A percentile compares a stretch with the other conserved stretches of the same genome.
Evolutionary conservation across 352 stramenopile genomes (phyloP).

Genomic region (Globisporangium irregulare): DNA sequence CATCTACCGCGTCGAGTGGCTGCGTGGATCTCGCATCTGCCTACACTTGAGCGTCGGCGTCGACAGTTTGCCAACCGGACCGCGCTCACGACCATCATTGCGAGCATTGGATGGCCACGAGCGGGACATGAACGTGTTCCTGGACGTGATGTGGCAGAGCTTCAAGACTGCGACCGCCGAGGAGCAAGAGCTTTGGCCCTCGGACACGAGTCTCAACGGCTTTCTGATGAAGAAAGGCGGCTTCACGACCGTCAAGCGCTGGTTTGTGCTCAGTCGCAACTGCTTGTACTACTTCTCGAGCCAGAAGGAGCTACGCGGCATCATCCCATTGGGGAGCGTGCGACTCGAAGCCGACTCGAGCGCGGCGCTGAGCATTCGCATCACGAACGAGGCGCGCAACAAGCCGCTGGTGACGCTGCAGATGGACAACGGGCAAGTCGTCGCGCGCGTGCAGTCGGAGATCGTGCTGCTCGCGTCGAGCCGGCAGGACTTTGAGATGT

Average conservation of each 20-base stretch:
- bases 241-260: constrained; percentile 77
- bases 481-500: constrained; percentile 85
- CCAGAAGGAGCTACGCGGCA: constrained; percentile 77
- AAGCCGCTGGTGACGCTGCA: constrained; percentile 75
- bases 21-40: constrained; percentile 55
- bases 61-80: constrained; percentile 80
- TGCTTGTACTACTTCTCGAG: constrained; percentile 88
- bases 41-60: constrained; percentile 83
- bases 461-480: constrained; percentile 69
- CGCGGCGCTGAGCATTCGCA: constrained; percentile 57
- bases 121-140: constrained; percentile 85
- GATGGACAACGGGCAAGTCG: constrained; percentile 80
- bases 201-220: constrained; percentile 84
- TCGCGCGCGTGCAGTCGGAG: constrained; percentile 75
- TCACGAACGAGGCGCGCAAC: constrained; percentile 53
- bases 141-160: constrained; percentile 87
- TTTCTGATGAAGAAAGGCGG: constrained; percentile 82
- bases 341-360: constrained; percentile 60
- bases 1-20: constrained; percentile 80
- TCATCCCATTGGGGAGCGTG: constrained; percentile 81
- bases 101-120: constrained; percentile 75
- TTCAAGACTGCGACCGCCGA: constrained; percentile 79
- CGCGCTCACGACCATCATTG: constrained; percentile 60
- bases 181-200: constrained; percentile 87
- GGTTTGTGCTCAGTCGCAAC: constrained; percentile 87